A percentile compares a stretch with the other conserved stretches of the same genome.
These are phyloP conservation scores for Pichia cephalocereana DNA, from an alignment of 805 yeast species.

Conservation along the genomic window DNA sequence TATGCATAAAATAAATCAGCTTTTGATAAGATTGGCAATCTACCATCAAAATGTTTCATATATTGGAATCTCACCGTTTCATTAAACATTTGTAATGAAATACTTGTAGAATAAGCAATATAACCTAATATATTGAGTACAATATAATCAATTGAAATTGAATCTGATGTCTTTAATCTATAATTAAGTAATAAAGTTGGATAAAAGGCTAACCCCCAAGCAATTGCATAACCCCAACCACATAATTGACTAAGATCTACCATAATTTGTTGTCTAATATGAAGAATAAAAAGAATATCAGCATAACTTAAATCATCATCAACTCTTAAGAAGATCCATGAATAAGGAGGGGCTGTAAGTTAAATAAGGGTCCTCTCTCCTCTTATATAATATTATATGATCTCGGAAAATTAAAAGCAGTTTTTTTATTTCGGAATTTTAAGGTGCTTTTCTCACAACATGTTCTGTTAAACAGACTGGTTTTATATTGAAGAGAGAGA, in stretches of 20 bases:
- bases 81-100: slow-evolving; percentile 33
- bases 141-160: slow-evolving; percentile 40
- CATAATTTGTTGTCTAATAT: no score
- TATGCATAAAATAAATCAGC: slow-evolving; percentile 39
- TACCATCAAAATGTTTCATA: slow-evolving; percentile 22
- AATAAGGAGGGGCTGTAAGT: no score
- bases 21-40: slow-evolving; percentile 31
- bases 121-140: slow-evolving; percentile 41
- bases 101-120: slow-evolving; percentile 32
- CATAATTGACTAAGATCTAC: slow-evolving; percentile 1
- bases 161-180: slow-evolving; percentile 33
- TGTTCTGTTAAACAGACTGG: no score
- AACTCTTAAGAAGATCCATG: no score
- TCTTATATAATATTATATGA: no score
- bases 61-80: slow-evolving; percentile 25
- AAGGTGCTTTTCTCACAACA: no score
- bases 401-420: no score
- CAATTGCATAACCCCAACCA: slow-evolving; percentile 23
- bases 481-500: no score
- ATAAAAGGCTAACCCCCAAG: slow-evolving; percentile 39
- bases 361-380: no score
- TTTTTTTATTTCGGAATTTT: no score
- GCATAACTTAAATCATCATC: no score
- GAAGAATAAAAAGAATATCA: no score
- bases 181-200: slow-evolving; percentile 38